A percentile compares a stretch with the other conserved stretches of the same genome.
These are phyloP conservation scores for Daedalea quercina DNA, from an alignment of 768 basidiomycete species.

Conservation along the genomic window DNA sequence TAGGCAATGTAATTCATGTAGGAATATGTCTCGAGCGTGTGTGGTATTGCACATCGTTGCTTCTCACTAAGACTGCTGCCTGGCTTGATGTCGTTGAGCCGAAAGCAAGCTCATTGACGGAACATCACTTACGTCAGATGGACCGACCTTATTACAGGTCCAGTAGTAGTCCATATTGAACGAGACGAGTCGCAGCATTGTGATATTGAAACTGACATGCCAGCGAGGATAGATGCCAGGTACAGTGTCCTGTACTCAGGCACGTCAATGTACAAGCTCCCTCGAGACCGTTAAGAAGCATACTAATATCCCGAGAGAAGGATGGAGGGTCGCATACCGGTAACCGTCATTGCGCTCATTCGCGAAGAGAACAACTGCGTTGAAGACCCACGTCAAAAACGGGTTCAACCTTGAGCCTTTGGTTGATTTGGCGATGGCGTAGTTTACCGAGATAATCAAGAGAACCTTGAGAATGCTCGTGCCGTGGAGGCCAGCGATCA, in stretches of 20 bases:
- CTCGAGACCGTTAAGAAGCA: too few species aligned
- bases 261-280: too few species aligned
- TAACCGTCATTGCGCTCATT: conserved; percentile 80
- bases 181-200: conserved; percentile 88
- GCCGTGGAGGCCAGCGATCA: conserved; percentile 77
- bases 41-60: conserved; percentile 49
- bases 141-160: conserved; percentile 44
- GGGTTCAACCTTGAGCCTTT: conserved; percentile 40
- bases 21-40: conserved; percentile 54
- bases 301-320: conserved; percentile 56
- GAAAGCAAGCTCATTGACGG: background rate
- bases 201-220: conserved; percentile 94
- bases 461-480: conserved; percentile 73
- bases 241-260: conserved; percentile 64
- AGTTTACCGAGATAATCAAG: conserved; percentile 66
- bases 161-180: conserved; percentile 94
- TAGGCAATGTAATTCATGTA: conserved; percentile 77
- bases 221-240: conserved; percentile 84
- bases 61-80: conserved; percentile 42
- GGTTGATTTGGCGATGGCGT: conserved; percentile 44
- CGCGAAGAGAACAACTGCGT: conserved; percentile 61
- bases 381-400: conserved; percentile 71
- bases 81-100: conserved; percentile 15
- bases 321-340: conserved; percentile 47
- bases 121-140: conserved; percentile 33